Evolutionary conservation across 2,329 filamentous ascomycete species (phyloP).

Genomic region (Paracoccidioides lutzii): DNA sequence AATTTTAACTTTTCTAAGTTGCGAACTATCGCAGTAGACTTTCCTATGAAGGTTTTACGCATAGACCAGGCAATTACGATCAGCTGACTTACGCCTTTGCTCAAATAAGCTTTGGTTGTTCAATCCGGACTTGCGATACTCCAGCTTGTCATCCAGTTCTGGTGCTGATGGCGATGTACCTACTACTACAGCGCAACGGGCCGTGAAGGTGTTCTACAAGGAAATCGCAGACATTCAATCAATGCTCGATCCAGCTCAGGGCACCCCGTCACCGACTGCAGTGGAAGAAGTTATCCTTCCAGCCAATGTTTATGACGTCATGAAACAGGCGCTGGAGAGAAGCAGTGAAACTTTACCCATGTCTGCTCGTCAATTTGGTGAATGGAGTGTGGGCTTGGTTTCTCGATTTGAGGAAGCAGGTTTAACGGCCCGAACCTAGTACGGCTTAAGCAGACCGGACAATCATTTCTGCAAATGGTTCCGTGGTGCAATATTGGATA

Average conservation of each 20-base stretch:
- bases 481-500: too few species aligned
- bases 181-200: constrained; percentile 29
- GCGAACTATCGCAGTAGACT: neutral
- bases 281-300: constrained; percentile 39
- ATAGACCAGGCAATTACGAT: neutral
- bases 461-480: too few species aligned
- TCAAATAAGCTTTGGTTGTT: constrained; percentile 43
- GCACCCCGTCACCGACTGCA: constrained; percentile 28
- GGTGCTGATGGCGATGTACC: neutral
- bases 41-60: neutral
- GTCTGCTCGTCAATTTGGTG: constrained; percentile 39
- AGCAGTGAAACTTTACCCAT: constrained; percentile 34
- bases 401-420: constrained; percentile 21
- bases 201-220: constrained; percentile 46
- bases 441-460: neutral
- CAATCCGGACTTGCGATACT: constrained; percentile 46
- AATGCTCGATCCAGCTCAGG: constrained; percentile 25
- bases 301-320: constrained; percentile 24
- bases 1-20: neutral
- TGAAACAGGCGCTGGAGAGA: constrained; percentile 24
- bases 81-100: neutral
- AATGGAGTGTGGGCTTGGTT: constrained; percentile 43
- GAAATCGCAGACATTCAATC: constrained; percentile 18
- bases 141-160: constrained; percentile 28
- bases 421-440: neutral